Evolutionary conservation across 2,329 filamentous ascomycete genomes (phyloP), one percentile per base, ranked within the genome.

Genomic region (Alternaria tenuissima): DNA sequence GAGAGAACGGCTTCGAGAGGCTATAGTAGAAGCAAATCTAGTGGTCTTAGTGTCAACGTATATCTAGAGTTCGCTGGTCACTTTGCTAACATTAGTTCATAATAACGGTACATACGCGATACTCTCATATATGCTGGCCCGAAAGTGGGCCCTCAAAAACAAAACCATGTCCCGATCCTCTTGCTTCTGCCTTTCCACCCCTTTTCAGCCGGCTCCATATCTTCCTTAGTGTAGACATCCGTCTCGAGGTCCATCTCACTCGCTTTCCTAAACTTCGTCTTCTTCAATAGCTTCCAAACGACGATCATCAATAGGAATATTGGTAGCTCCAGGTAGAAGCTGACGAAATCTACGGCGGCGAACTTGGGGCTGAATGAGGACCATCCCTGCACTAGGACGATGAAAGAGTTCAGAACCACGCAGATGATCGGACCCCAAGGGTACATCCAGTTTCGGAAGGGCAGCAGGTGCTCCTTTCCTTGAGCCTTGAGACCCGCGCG

Each of bases 401-500:
- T 69, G 53, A 76, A 75, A 20, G 41, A 65, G 44, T 74, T 76
- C 8, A 74, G 55, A 2, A 70, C 55, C 0, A 76, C 54, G 52
- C 67, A 72, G 16, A 75, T 16, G 7, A 66, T 55, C 87, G 78
- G 76, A 83, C 88, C 71, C 80, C 73, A 81, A 86, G 87, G 87
- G 44, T 76, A 75, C 12, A 81, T 80, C 67, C 84, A 88, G 0
- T 90, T 91, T n/a, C 83, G 85, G 59, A 79, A 83, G 3, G 82
- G 82, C 44, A 83, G 80, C 51, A 81, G 78, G 20, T 77, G 78
- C 16, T 80, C 77, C 59, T 78, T 80, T 55, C 83, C 82, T 62
- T 87, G 87, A 1, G 79, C 80, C 52, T 73, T 74, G 28, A 76
- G 56, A 1, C 70, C 73, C 3, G 71, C 71, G 74, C 83, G 81